Evolutionary conservation across 108 stramenopile genomes (phyloP).

Genomic region (Craspedostauros australis): DNA sequence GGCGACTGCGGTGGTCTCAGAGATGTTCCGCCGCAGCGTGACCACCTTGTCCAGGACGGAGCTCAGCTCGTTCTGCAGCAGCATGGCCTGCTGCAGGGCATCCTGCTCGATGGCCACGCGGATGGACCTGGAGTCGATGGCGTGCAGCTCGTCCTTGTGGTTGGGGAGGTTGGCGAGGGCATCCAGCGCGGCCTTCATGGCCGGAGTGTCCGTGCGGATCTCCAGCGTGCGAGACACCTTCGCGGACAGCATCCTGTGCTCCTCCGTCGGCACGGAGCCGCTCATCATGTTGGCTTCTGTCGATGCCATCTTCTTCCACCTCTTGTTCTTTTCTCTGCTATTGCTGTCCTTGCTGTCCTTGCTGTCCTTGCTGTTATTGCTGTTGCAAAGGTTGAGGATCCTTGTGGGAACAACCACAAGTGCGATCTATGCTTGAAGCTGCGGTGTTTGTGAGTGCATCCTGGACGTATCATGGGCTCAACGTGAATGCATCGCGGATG

Average conservation of each 20-base stretch:
- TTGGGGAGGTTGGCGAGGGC: slow-evolving; percentile 59
- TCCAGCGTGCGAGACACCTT: slow-evolving; percentile 74
- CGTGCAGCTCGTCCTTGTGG: slow-evolving; percentile 22
- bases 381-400: no score
- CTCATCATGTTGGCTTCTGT: no score
- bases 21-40: slow-evolving; percentile 35
- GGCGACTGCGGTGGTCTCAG: slow-evolving; percentile 54
- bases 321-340: no score
- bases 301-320: no score
- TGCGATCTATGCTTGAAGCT: no score
- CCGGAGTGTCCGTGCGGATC: slow-evolving; percentile 80
- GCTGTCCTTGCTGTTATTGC: no score
- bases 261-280: no score
- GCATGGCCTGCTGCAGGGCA: slow-evolving; percentile 69
- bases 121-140: slow-evolving; percentile 69
- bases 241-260: slow-evolving; percentile 56
- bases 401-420: no score
- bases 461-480: no score
- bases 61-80: slow-evolving; percentile 57
- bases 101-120: slow-evolving; percentile 78
- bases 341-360: no score
- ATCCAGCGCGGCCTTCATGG: slow-evolving; percentile 79
- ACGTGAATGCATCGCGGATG: no score
- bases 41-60: slow-evolving; percentile 44
- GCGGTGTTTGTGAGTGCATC: no score